Evolutionary conservation across 2,329 filamentous ascomycete genomes (phyloP), one percentile per base, ranked within the genome.

Genomic region (Zymoseptoria brevis): DNA sequence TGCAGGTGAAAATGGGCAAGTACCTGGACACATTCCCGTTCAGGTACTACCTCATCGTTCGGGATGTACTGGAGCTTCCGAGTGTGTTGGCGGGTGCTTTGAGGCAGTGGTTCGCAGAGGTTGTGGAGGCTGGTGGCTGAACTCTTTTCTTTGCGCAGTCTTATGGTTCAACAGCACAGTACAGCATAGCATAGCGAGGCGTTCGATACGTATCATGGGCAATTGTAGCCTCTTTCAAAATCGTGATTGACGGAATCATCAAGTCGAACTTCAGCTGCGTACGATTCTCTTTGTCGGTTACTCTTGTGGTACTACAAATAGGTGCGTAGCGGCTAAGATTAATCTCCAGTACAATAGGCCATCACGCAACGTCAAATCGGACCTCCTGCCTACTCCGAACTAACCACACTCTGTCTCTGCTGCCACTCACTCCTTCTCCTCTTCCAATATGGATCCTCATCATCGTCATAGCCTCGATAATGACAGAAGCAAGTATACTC

Each of bases 11-110:
- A 68, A 91, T 95, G 74, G 88, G 90, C 78, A 85, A 89, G 69
- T 99, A 99, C 73, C 82, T 99, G 67, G 95, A 99, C 73, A 88
- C 86, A 7, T 99, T 99, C 75, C 94, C 95, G 0, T 99, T 99
- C 77, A 86, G 88, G 73, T 99, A 96, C 77, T 99, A 97, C 73
- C 77, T 99, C 58, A 90, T 99, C 66, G 94, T 99, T 60, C 86
- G 93, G 65, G 86, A 97, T 76, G 86, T 99, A 53, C 86, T 88
- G 69, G 94, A 99, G 75, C 79, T 99, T 70, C 94, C 95, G 4
- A 86, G 85, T 35, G 92, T 96, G 50, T 75, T 99, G 75, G 89
- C 91, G 13, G 89, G 89, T 26, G 82, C 96, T 66, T 76, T 99
- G 77, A 87, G 93, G 76, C 95, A 95, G 66, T 99, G 95, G 95